A percentile compares a stretch with the other conserved stretches of the same genome.
These are phyloP conservation scores for Helenozyma rhizophorensis DNA, from an alignment of 805 yeast genomes.

Conservation along the genomic window DNA sequence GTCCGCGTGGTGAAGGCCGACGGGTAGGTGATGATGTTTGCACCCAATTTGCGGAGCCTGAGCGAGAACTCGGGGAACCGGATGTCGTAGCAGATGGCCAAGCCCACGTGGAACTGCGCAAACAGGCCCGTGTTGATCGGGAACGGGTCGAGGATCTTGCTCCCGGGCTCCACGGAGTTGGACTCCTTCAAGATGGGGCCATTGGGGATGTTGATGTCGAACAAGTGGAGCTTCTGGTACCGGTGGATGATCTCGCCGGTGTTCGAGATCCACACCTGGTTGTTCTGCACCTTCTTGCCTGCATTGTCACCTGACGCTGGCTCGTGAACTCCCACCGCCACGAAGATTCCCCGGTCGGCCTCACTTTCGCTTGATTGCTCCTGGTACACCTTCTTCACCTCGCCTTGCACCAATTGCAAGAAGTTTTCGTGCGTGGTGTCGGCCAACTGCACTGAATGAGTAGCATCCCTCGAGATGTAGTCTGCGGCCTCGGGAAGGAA, in stretches of 20 bases:
- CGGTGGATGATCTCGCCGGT: constrained; percentile 61
- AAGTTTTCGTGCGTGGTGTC: constrained; percentile 34
- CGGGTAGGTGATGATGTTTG: constrained; percentile 75
- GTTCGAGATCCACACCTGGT: constrained; percentile 64
- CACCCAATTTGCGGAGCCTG: constrained; percentile 57
- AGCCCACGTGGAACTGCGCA: constrained; percentile 46
- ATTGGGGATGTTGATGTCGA: constrained; percentile 78
- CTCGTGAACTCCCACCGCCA: constrained; percentile 87
- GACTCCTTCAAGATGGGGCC: constrained; percentile 83
- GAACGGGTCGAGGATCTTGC: constrained; percentile 30
- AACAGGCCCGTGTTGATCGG: constrained; percentile 4
- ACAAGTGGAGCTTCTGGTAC: constrained; percentile 84
- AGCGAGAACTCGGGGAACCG: constrained; percentile 81
- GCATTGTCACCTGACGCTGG: constrained; percentile 41
- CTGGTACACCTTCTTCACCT: constrained; percentile 24
- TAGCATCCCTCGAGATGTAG: constrained; percentile 68
- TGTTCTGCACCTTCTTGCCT: constrained; percentile 52
- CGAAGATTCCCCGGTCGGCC: constrained; percentile 45
- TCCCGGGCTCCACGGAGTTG: constrained; percentile 78
- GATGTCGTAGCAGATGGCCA: constrained; percentile 80
- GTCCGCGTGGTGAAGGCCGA: constrained; percentile 92
- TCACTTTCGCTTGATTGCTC: constrained; percentile 26
- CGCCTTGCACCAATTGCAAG: constrained; percentile 39
- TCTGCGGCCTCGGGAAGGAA: constrained; percentile 95
- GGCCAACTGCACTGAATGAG: constrained; percentile 62